phyloP scores from a whole-genome alignment of 2,329 filamentous ascomycete genomes.

The Phyllosticta citribraziliensis region DNA sequence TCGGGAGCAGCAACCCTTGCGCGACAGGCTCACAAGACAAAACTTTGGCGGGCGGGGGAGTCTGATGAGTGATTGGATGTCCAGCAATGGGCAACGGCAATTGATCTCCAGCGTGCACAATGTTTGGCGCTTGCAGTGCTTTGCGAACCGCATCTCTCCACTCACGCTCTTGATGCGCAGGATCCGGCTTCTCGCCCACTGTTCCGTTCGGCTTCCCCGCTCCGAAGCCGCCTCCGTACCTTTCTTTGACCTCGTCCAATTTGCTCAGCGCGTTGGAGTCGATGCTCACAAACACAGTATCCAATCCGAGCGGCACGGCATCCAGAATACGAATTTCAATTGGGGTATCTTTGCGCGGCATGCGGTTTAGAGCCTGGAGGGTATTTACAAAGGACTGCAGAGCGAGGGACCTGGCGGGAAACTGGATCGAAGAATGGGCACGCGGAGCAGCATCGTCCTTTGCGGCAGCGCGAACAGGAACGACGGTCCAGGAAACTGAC shows the following conservation, averaged over 20 bases:
- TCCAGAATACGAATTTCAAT: conserved; percentile 80
- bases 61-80: conserved; percentile 78
- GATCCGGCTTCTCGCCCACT: conserved; percentile 11
- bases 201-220: conserved; percentile 22
- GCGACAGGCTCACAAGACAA: conserved; percentile 90
- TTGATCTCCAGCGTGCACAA: conserved; percentile 78
- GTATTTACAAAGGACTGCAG: conserved; percentile 71
- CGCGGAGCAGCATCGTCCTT: conserved; percentile 33
- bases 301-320: conserved; percentile 67
- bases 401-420: conserved; percentile 60
- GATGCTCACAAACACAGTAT: conserved; percentile 78
- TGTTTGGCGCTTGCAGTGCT: conserved; percentile 59
- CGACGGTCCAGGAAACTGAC: conserved; percentile 70
- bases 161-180: conserved; percentile 21
- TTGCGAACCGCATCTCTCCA: conserved; percentile 50
- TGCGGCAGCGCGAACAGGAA: conserved; percentile 53
- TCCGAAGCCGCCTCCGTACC: conserved; percentile 59
- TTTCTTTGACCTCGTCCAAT: conserved; percentile 73
- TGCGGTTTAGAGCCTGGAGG: conserved; percentile 67
- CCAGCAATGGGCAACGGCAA: conserved; percentile 66
- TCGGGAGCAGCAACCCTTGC: conserved; percentile 68
- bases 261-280: conserved; percentile 72
- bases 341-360: conserved; percentile 61
- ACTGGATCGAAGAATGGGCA: conserved; percentile 65
- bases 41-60: conserved; percentile 76